Percentiles rank a stretch among this genome's conserved stretches.
Evolutionary conservation across 1,139 yeast species (phyloP).

Genomic region (Hyphopichia fennica): DNA sequence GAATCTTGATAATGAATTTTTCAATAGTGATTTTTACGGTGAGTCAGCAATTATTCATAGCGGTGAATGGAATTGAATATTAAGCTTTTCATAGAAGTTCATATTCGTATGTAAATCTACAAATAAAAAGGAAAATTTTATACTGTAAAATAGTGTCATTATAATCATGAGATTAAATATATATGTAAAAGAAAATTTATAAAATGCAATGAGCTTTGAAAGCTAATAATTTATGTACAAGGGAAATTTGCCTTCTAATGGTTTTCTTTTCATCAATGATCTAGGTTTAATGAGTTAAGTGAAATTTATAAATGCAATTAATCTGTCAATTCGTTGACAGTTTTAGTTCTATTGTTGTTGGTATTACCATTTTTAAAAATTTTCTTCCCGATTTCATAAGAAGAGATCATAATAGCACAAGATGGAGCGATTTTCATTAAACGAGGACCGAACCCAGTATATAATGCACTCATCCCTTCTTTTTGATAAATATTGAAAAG

Average conservation of each 20-base stretch:
- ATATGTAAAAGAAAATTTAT: neutral
- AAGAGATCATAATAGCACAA: constrained; percentile 97
- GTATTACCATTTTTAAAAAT: constrained; percentile 40
- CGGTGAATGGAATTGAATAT: neutral
- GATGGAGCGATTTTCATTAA: constrained; percentile 92
- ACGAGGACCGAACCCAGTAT: constrained; percentile 83
- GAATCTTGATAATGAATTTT: neutral
- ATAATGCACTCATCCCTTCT: constrained; percentile 79
- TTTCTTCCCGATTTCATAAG: constrained; percentile 86
- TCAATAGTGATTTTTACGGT: neutral
- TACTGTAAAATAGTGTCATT: neutral
- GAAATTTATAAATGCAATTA: neutral
- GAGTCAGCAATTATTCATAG: neutral
- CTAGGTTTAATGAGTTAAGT: neutral
- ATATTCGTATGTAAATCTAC: neutral
- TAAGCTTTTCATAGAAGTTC: too few species aligned
- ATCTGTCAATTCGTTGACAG: neutral
- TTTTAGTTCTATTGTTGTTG: neutral
- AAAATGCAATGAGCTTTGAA: neutral
- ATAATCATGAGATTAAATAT: neutral
- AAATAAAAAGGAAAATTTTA: neutral
- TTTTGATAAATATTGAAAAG: constrained; percentile 58
- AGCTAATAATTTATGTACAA: neutral
- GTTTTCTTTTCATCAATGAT: neutral
- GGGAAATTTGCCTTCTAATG: neutral